phyloP scores from a whole-genome alignment of 176 grass and related monocot genomes.

The Thinopyrum elongatum region DNA sequence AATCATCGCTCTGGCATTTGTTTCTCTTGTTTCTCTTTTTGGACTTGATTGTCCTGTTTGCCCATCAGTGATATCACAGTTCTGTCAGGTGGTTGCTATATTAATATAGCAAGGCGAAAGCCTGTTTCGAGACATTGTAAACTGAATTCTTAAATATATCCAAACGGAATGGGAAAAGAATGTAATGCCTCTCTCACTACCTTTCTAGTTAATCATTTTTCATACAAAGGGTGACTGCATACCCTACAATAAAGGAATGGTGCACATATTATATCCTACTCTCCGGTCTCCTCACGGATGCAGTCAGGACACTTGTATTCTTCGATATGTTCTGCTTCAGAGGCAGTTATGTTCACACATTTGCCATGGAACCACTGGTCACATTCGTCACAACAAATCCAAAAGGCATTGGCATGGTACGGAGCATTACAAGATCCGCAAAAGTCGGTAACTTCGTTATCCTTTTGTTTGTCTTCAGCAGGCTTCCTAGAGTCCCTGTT shows the following conservation, averaged over 20 bases:
- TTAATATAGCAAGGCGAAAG: too few relatives aligned
- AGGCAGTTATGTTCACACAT: neutral
- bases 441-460: neutral
- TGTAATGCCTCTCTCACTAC: too few relatives aligned
- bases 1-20: too few relatives aligned
- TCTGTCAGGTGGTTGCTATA: too few relatives aligned
- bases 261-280: neutral
- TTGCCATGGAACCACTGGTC: neutral
- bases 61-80: too few relatives aligned
- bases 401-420: conserved; percentile 4
- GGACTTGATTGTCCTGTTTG: too few relatives aligned
- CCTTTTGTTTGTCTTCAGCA: neutral
- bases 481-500: neutral
- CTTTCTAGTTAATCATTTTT: neutral
- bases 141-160: too few relatives aligned
- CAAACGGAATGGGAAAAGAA: too few relatives aligned
- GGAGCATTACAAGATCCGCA: neutral
- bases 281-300: neutral
- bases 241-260: neutral
- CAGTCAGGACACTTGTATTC: neutral
- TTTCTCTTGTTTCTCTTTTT: too few relatives aligned
- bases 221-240: neutral
- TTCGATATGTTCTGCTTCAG: neutral
- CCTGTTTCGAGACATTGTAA: too few relatives aligned
- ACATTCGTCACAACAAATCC: neutral